Base-by-base conservation (phyloP, 805 yeast species). In the Ogataea dorogensis region DNA sequence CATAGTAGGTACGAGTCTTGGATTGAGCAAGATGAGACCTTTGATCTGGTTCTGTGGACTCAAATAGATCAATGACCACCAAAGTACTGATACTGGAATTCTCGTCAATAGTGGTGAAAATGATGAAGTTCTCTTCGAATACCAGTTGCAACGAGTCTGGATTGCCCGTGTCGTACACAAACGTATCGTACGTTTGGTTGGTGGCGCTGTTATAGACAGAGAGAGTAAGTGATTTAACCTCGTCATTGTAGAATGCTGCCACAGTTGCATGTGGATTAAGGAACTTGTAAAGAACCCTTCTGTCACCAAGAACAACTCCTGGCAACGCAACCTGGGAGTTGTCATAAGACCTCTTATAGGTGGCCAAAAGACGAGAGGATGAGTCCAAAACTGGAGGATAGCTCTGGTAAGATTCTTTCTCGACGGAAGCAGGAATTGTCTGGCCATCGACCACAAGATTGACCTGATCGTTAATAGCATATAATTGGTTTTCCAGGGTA, bases 111-210 rank as follows among this genome's bases (percentile, higher is more conserved):
- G 77, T 81, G 0, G 89, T 66, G 53, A 84, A 81, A 8, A 86
- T 69, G 12, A 87, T 65, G 85, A 93, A 91, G 60, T 89, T 78
- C 54, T 91, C 98, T 31, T 87, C 93, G 58, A 78, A 73, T 1
- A 78, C 67, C 17, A 86, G 50, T 15, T 70, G 62, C 18, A 86
- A 55, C 2, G 71, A 39, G 6, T 38, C 44, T 6, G 56, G 53
- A 27, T 49, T 40, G 17, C 36, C 28, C 3, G 51, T 63, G 1
- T 33, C 61, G 7, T 59, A 58, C 8, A 67, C 67, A 4, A 70
- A 54, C 33, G 64, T 68, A 7, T 68, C 53, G 17, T 65, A 61
- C 0, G 79, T 40, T 27, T 75, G 71, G 4, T 98, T 98, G 1
- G 85, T 74, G 4, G 83, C 64, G 1, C 77, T 67, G 54, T 91